Base-by-base conservation (phyloP, 2,329 filamentous ascomycete genomes). In the Hymenotorrendiella dingleyae region DNA sequence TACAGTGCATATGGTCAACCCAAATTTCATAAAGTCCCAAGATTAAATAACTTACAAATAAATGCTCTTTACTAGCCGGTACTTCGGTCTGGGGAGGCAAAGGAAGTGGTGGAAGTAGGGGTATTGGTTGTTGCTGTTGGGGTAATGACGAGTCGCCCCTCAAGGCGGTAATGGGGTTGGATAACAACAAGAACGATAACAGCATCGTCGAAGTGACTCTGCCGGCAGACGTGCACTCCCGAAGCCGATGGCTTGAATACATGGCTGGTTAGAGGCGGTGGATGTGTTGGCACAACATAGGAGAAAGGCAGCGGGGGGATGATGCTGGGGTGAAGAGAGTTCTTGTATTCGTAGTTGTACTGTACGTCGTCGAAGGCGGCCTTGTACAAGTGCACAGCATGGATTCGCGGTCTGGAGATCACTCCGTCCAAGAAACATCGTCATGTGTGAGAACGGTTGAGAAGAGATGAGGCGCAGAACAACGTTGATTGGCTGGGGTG, bases 181-280 rank as follows among this genome's bases (percentile, higher is more conserved):
- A 70, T 55, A 80, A 64, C 40, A 88, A 73, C 64, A 42, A 22
- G 23, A 36, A 42, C 12, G 39, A 36, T 21, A 42, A 22, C 14
- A 42, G 32, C 16, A 34, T 27, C 32, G 71, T 69, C 41, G 79
- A 74, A 11, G 82, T 82, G 53, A 84, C 74, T 66, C 74, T 76
- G 64, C 73, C 73, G 42, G 75, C 68, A 56, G 82, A 84, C 53
- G 62, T 66, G 66, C 74, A 78, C 43, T 49, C 53, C 17, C 36
- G 29, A 17, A 50, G 38, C 38, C 42, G 39, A 32, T 40, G 48
- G 23, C 43, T 40, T 40, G 43, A 36, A 48, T 27, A 22, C 33
- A 36, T 40, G 19, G 9, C 24, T 17, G 19, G 17, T 22, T 14
- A 33, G 10, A 17, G 16, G 16, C 8, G 6, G 28, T 24, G 14